Conservation (phyloP, 148 eudicot species). For the Heliamphora exappendiculata region DNA sequence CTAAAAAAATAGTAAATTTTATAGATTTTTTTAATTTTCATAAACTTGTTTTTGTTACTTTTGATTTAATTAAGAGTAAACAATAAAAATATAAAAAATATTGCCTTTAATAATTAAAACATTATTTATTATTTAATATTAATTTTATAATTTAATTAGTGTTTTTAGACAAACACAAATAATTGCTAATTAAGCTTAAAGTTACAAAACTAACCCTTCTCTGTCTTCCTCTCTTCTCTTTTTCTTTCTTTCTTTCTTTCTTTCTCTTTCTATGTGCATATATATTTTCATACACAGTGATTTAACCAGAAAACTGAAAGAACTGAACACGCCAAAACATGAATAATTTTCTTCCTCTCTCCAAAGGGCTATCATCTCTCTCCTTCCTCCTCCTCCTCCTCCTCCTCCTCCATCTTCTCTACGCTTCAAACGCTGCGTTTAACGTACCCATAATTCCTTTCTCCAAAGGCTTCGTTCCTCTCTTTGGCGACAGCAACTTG, state of each 20-base stretch:
- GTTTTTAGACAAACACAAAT: too few relatives aligned
- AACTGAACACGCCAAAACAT: not conserved
- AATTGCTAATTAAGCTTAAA: too few relatives aligned
- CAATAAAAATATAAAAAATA: too few relatives aligned
- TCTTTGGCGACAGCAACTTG: constrained; percentile 37
- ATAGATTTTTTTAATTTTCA: too few relatives aligned
- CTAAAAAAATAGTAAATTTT: too few relatives aligned
- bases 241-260: not conserved
- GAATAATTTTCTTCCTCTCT: constrained; percentile 13
- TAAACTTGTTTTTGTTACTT: too few relatives aligned
- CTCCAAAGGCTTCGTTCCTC: constrained; percentile 31
- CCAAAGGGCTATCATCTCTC: constrained; percentile 2
- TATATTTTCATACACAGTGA: not conserved
- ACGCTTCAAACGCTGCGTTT: constrained; percentile 8
- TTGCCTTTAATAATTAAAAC: too few relatives aligned
- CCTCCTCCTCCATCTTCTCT: not conserved
- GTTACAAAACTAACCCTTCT: too few relatives aligned
- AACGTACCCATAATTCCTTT: constrained; percentile 25
- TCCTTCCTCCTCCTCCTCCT: constrained; percentile 22
- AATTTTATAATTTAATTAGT: not conserved
- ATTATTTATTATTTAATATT: not conserved
- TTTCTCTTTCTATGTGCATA: not conserved
- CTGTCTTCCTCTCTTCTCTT: not conserved
- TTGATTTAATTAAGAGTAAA: too few relatives aligned
- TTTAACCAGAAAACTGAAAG: not conserved